Conservation (phyloP, 805 yeast species). For the Candida taoyuanica region DNA sequence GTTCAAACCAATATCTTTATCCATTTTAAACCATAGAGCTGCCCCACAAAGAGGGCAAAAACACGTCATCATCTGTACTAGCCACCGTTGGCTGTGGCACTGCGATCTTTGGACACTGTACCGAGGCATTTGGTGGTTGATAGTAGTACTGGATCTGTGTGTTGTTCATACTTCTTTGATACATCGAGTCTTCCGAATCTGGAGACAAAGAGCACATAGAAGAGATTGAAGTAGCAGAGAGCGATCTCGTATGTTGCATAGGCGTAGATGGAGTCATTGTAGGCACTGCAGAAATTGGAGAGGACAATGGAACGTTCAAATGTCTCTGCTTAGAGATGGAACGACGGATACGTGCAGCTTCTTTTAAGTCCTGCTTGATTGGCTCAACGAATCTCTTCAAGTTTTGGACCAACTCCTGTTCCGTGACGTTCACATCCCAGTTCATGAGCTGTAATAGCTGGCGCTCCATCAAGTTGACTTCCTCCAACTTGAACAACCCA, state of each 20-base stretch:
- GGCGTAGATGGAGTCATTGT: slow-evolving; percentile 13
- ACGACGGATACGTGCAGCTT: slow-evolving; percentile 25
- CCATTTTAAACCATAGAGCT: slow-evolving; percentile 2
- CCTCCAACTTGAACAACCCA: slow-evolving; percentile 61
- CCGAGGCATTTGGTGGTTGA: too few relatives aligned
- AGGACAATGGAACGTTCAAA: background rate
- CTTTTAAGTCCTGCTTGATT: slow-evolving; percentile 49
- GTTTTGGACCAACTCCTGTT: slow-evolving; percentile 61
- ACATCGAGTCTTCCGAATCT: background rate
- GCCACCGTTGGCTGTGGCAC: background rate
- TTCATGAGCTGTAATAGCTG: slow-evolving; percentile 62
- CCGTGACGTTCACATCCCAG: slow-evolving; percentile 67
- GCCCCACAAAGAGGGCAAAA: slow-evolving; percentile 10
- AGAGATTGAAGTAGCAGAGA: slow-evolving; percentile 11
- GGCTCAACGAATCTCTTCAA: slow-evolving; percentile 71
- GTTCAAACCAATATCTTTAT: background rate
- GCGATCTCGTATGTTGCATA: slow-evolving; percentile 9
- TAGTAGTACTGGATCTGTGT: slow-evolving; percentile 2
- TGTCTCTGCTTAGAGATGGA: slow-evolving; percentile 12
- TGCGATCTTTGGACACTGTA: slow-evolving; percentile 1
- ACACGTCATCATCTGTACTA: slow-evolving; percentile 4
- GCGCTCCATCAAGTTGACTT: slow-evolving; percentile 76
- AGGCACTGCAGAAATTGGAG: background rate
- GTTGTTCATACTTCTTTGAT: background rate
- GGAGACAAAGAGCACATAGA: slow-evolving; percentile 2